Percentiles rank a stretch among this genome's conserved stretches.
Conservation (phyloP, 2,329 filamentous ascomycete genomes). For the Microdochium paspali region DNA sequence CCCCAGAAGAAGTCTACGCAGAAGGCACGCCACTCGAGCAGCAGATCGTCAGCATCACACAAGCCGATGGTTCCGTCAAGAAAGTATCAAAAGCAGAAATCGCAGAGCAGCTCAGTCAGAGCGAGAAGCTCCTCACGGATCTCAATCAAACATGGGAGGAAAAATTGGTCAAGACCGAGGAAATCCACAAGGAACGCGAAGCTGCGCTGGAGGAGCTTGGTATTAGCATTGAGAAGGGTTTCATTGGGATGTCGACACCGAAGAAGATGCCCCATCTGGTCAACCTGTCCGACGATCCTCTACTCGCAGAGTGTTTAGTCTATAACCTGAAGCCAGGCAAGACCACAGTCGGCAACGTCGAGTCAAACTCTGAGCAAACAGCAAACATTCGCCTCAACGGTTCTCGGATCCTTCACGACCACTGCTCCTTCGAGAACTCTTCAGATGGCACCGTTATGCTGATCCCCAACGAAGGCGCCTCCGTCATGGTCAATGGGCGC, state of each 20-base stretch:
- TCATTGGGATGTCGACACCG: conserved; percentile 86
- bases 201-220: conserved; percentile 90
- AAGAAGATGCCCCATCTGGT: conserved; percentile 99
- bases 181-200: conserved; percentile 96
- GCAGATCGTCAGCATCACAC: conserved; percentile 91
- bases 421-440: conserved; percentile 85
- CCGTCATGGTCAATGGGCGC: conserved; percentile 95
- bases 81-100: conserved; percentile 98
- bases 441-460: conserved; percentile 87
- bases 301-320: conserved; percentile 90
- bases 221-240: conserved; percentile 98
- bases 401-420: conserved; percentile 82
- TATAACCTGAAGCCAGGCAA: conserved; percentile 96
- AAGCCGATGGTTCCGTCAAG: conserved; percentile 76
- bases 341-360: conserved; percentile 90
- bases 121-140: conserved; percentile 90
- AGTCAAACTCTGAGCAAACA: conserved; percentile 63
- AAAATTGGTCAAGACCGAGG: conserved; percentile 87
- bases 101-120: conserved; percentile 89
- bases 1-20: conserved; percentile 76
- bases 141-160: conserved; percentile 99
- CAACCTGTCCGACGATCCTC: conserved; percentile 88
- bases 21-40: conserved; percentile 88
- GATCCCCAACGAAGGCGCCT: conserved; percentile 80
- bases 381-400: conserved; percentile 92